Evolutionary conservation across 208 protist species (phyloP), one percentile per base, ranked within the genome.

Genomic region (Trypanosoma platydactyli): DNA sequence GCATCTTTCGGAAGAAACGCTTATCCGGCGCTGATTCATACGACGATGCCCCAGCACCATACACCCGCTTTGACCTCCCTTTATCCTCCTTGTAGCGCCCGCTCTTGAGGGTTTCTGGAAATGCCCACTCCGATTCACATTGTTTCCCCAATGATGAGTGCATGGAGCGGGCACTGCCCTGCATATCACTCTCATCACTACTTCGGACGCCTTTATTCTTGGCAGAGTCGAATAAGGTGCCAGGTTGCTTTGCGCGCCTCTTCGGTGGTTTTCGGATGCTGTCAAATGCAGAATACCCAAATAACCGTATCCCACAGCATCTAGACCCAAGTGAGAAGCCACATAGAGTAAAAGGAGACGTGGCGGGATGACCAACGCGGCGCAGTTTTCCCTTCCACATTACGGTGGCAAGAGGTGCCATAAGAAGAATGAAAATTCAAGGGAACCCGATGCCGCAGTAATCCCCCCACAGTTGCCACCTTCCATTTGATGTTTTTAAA

Each of bases 31-130:
- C 38, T 16, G 48, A 25, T 6, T 50, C 27, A 45, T 63, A 40
- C 1, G 53, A 58, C 0, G 68, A 40, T 61, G 70, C 40, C 50
- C 45, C 15, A 55, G 56, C 51, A 76, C 58, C 54, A 61, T 81
- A 88, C 25, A 88, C 42, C 18, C 84, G 86, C 74, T 89, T 84
- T 9, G 81, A 73, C 13, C 63, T 33, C 13, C 84, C 89, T 61
- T 83, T 80, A 29, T 87, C 75, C 62, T 95, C 73, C 44, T 65
- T 85, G 38, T 79, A 78, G 42, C 89, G 86, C 3, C 89, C 89
- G 45, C 89, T 95, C 49, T 81, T 84, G 40, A 91, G 82, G 0
- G 89, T 95, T 45, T 79, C 65, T 0, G 89, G 89, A 58, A 95
- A 95, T 5, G 79, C 35, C 41, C 75, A 75, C 63, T 69, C 48